Conservation (phyloP, 176 grass and related monocot species). For the Oryza coarctata region DNA sequence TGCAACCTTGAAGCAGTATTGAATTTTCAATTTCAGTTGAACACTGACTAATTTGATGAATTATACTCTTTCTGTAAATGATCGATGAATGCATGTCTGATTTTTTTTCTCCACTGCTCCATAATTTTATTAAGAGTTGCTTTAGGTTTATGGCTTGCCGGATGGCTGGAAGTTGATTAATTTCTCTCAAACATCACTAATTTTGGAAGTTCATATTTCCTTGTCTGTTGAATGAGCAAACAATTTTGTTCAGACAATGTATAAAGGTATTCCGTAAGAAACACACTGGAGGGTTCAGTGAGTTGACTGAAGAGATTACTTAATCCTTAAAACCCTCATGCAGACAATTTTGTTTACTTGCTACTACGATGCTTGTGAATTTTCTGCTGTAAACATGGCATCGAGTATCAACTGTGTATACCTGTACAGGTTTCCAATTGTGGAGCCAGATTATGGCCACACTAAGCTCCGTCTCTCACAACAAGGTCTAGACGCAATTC, state of each 20-base stretch:
- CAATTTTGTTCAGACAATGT: neutral
- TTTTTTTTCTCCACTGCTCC: neutral
- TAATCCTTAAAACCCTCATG: neutral
- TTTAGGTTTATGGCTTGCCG: neutral
- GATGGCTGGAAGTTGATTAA: neutral
- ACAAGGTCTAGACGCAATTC: constrained; percentile 93
- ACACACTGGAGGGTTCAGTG: neutral
- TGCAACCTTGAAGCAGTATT: neutral
- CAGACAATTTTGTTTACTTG: neutral
- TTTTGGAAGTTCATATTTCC: neutral
- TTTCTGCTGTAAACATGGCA: constrained; percentile 1
- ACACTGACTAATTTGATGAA: neutral
- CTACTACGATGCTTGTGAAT: neutral
- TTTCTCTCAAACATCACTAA: neutral
- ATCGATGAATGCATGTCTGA: neutral
- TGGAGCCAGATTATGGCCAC: constrained; percentile 92
- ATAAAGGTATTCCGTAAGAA: neutral
- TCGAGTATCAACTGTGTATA: constrained; percentile 1
- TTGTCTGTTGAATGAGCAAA: neutral
- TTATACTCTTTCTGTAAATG: neutral
- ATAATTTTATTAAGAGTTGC: neutral
- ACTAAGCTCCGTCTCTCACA: constrained; percentile 80
- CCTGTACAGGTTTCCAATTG: constrained; percentile 82
- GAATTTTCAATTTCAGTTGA: neutral
- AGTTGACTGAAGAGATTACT: neutral